These are phyloP conservation scores for Croton setiger DNA, from an alignment of 441 rosid genomes.

Conservation along the genomic window DNA sequence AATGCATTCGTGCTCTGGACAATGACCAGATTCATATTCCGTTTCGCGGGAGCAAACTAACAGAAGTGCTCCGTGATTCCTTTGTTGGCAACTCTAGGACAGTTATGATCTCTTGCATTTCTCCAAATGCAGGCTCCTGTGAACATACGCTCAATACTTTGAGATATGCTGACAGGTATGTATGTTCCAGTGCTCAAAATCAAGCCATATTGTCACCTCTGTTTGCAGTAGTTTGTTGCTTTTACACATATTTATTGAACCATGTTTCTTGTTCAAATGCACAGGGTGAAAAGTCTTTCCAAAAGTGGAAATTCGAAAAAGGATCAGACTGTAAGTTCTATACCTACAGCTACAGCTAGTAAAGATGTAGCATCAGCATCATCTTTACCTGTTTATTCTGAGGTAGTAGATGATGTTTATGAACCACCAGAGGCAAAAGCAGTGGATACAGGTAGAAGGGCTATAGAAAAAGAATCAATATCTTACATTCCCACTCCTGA, in stretches of 20 bases:
- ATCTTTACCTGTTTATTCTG: slow-evolving; percentile 39
- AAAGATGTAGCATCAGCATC: slow-evolving; percentile 57
- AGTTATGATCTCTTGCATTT: slow-evolving; percentile 97
- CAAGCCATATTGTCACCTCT: slow-evolving; percentile 8
- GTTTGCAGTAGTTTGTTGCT: slow-evolving; percentile 6
- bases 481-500: slow-evolving; percentile 41
- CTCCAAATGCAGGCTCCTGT: slow-evolving; percentile 98
- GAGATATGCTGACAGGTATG: slow-evolving; percentile 97
- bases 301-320: slow-evolving; percentile 81
- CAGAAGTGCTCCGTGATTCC: slow-evolving; percentile 98
- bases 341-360: slow-evolving; percentile 28
- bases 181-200: slow-evolving; percentile 22
- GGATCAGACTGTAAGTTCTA: slow-evolving; percentile 56
- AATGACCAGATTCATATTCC: slow-evolving; percentile 99
- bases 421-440: slow-evolving; percentile 56
- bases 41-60: slow-evolving; percentile 97
- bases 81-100: slow-evolving; percentile 98
- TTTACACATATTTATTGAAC: slow-evolving; percentile 10
- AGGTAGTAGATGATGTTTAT: slow-evolving; percentile 48
- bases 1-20: slow-evolving; percentile 97
- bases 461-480: slow-evolving; percentile 53
- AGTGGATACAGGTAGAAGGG: slow-evolving; percentile 52
- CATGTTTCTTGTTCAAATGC: slow-evolving; percentile 21
- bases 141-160: slow-evolving; percentile 96
- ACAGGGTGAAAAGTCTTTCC: slow-evolving; percentile 97